Percentiles rank a stretch among this genome's conserved stretches.
Evolutionary conservation across 2,329 filamentous ascomycete genomes (phyloP).

Genomic region (Fusarium gaditjirri): DNA sequence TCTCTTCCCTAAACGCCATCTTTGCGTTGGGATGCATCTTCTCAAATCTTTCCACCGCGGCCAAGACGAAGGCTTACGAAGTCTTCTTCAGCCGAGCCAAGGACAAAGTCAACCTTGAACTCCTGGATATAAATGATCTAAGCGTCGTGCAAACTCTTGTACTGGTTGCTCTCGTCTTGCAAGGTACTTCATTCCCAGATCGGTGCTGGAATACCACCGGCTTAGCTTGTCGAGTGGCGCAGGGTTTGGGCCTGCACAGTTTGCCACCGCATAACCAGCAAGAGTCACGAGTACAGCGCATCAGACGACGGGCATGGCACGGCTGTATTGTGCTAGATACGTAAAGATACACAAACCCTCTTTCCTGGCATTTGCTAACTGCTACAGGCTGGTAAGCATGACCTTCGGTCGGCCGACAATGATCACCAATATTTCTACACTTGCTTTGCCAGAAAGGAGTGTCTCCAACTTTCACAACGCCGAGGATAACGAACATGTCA

Average conservation of each 20-base stretch:
- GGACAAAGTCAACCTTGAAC: neutral
- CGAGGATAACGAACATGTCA: rapidly evolving
- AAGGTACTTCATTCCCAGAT: neutral
- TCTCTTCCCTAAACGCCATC: neutral
- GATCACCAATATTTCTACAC: neutral
- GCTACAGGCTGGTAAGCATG: neutral
- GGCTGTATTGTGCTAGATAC: neutral
- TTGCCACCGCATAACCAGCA: neutral
- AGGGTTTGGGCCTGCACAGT: neutral
- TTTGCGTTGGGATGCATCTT: neutral
- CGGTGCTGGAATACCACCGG: neutral
- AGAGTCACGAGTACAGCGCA: neutral
- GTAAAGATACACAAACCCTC: neutral
- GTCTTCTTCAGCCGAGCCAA: neutral
- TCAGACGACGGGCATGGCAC: neutral
- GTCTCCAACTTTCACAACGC: neutral
- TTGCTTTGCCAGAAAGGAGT: neutral
- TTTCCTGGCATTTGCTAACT: neutral
- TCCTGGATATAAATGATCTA: neutral
- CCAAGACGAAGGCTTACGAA: neutral
- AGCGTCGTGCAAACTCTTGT: neutral
- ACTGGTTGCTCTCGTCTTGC: rapidly evolving
- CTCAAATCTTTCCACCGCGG: neutral
- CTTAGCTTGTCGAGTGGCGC: neutral
- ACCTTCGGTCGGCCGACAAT: neutral